Conservation (phyloP, 495 filamentous ascomycete genomes). For the Podospora conica region DNA sequence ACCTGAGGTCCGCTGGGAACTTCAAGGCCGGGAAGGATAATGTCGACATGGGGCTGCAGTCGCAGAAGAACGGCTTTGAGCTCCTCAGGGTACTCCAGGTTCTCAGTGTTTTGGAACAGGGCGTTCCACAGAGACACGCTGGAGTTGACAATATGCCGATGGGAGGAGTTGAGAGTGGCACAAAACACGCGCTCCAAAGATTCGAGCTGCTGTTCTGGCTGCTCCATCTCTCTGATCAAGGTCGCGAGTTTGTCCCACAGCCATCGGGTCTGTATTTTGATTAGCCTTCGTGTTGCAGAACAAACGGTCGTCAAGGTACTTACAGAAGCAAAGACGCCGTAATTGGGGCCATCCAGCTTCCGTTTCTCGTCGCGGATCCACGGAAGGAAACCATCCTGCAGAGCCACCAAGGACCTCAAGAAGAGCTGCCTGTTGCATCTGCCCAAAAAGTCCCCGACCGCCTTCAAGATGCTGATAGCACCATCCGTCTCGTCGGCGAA, state of each 20-base stretch:
- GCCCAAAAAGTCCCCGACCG: constrained; percentile 31
- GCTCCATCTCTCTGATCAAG: constrained; percentile 23
- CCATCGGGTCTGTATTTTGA: constrained; percentile 26
- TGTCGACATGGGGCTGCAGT: constrained; percentile 35
- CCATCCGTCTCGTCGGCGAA: constrained; percentile 20
- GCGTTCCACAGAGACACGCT: constrained; percentile 40
- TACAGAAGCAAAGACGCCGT: constrained; percentile 29
- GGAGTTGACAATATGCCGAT: constrained; percentile 37
- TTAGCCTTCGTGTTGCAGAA: constrained; percentile 16
- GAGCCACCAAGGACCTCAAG: constrained; percentile 37
- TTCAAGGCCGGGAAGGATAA: constrained; percentile 37
- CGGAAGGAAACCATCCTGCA: constrained; percentile 53
- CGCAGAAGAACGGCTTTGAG: constrained; percentile 35
- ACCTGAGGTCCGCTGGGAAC: constrained; percentile 23
- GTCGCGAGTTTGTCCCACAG: constrained; percentile 39
- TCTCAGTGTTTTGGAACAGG: constrained; percentile 30
- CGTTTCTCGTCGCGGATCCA: constrained; percentile 56
- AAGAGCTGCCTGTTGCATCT: constrained; percentile 34
- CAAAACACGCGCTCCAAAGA: constrained; percentile 36
- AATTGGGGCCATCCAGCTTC: constrained; percentile 29
- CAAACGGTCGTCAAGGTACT: constrained; percentile 15
- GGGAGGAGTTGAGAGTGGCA: constrained; percentile 44
- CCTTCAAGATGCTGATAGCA: constrained; percentile 26
- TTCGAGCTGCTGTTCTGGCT: constrained; percentile 33
- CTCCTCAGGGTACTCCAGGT: constrained; percentile 38